Evolutionary conservation across 1,284 basidiomycete species (phyloP), one percentile per base, ranked within the genome.

Genomic region (Dichomitus squalens): DNA sequence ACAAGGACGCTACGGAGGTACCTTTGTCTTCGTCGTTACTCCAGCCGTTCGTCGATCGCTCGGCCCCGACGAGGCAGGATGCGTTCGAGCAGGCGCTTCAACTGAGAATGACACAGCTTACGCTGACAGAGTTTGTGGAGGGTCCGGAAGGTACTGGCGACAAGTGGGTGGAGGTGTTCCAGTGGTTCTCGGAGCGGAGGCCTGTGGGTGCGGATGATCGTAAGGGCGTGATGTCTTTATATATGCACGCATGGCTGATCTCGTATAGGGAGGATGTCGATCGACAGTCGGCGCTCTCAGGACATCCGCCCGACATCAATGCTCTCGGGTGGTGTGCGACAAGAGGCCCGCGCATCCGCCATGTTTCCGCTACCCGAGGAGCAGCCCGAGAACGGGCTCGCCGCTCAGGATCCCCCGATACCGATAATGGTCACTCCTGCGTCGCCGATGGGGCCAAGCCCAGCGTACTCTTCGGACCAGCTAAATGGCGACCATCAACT

Each of bases 121-220:
- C 89, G 3, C 76, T 98, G 47, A 81, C 85, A 14, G 96, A 99
- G 75, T 83, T 90, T 50, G 83, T 92, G 20, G 89, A 94, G 41
- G 97, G 97, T 0, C 82, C 92, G 0, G 94, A 96, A 64, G 85
- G 86, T 41, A 96, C 95, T 0, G 88, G 92, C 55, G 78, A 80
- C 23, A 88, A 86, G 59, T 95, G 96, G 83, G 80, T 95, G 31
- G 92, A 94, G 43, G 80, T 96, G 2, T 97, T 98, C 72, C 78
- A 83, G 5, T 98, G 92, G 89, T 91, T 90, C 65, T 84, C 89
- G 0, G 84, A 85, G 61, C 77, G 79, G 67, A 79, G 79, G 34
- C 81, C 81, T 21, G 67, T 74, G 5, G 71, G 69, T 20, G 67
- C 65, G 23, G 73, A 75, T 55, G 77, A 78, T 50, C 66, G 73